phyloP scores from a whole-genome alignment of 768 basidiomycete genomes.

The Auriscalpium orientale region DNA sequence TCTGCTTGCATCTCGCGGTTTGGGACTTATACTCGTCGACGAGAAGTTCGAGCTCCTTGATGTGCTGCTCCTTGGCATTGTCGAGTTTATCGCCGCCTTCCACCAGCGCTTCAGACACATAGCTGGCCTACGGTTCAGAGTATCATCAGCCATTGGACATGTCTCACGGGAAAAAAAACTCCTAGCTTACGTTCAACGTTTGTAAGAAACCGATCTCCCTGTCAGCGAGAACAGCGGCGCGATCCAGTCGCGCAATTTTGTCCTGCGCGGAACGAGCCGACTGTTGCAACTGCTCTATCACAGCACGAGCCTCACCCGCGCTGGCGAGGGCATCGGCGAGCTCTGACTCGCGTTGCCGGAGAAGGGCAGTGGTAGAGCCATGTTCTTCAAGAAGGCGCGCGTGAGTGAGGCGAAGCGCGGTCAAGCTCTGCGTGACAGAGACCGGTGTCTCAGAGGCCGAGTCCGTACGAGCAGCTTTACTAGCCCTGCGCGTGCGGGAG shows the following conservation, averaged over 20 bases:
- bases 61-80: constrained; percentile 32
- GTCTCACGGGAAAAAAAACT: not conserved
- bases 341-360: constrained; percentile 48
- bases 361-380: constrained; percentile 45
- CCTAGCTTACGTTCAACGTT: constrained; percentile 55
- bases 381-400: constrained; percentile 62
- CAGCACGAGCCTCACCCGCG: constrained; percentile 26
- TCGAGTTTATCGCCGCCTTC: constrained; percentile 24
- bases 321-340: constrained; percentile 20
- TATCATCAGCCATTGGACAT: not conserved
- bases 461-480: constrained; percentile 25
- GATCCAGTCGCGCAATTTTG: constrained; percentile 29
- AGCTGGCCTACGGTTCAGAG: constrained; percentile 42
- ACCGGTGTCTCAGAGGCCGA: constrained; percentile 41
- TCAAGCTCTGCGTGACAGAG: constrained; percentile 49
- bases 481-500: constrained; percentile 26
- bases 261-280: constrained; percentile 35
- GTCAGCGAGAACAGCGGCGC: constrained; percentile 37
- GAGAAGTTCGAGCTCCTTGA: constrained; percentile 48
- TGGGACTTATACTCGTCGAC: constrained; percentile 46
- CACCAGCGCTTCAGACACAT: constrained; percentile 49
- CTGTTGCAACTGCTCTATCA: constrained; percentile 26
- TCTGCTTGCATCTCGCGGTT: constrained; percentile 38
- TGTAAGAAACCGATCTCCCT: constrained; percentile 61
- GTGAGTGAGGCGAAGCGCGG: constrained; percentile 53